Conservation (phyloP, 2,329 filamentous ascomycete genomes). For the Xylariaceae sp. region DNA sequence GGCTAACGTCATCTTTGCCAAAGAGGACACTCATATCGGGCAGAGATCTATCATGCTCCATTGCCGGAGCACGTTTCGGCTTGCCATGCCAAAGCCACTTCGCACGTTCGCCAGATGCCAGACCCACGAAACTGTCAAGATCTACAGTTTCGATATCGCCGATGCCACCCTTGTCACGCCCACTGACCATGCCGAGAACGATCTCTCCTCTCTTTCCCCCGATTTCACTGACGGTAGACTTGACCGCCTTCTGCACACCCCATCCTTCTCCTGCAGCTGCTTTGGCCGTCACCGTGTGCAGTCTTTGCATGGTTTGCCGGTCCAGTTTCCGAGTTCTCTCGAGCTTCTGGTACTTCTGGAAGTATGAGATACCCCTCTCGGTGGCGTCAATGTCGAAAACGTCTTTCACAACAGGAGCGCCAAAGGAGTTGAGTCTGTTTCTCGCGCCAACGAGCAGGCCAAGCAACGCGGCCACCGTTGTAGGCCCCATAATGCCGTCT, state of each 20-base stretch:
- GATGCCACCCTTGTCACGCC: constrained; percentile 80
- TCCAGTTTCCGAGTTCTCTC: constrained; percentile 73
- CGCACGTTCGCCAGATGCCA: constrained; percentile 71
- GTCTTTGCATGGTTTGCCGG: constrained; percentile 68
- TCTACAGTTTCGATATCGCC: constrained; percentile 89
- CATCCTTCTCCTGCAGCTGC: constrained; percentile 83
- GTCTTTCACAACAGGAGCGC: constrained; percentile 81
- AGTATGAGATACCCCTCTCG: constrained; percentile 76
- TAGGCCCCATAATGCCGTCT: constrained; percentile 87
- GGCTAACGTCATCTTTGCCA: constrained; percentile 47
- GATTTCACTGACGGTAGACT: constrained; percentile 88
- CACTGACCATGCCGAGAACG: constrained; percentile 87
- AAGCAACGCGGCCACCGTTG: constrained; percentile 79
- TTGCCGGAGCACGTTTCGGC: constrained; percentile 54
- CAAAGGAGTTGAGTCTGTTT: constrained; percentile 78
- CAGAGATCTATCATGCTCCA: constrained; percentile 38
- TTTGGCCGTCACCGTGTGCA: constrained; percentile 82
- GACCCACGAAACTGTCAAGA: constrained; percentile 71
- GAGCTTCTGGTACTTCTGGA: constrained; percentile 84
- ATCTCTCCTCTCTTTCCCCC: constrained; percentile 91
- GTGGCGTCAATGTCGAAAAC: constrained; percentile 79
- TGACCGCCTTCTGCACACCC: constrained; percentile 88
- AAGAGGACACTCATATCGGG: constrained; percentile 40
- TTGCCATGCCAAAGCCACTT: constrained; percentile 97
- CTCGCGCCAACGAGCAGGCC: constrained; percentile 84